Percentiles rank a stretch among this genome's conserved stretches.
These are phyloP conservation scores for Fusarium cyanostomum DNA, from an alignment of 2,329 filamentous ascomycete species.

Conservation along the genomic window DNA sequence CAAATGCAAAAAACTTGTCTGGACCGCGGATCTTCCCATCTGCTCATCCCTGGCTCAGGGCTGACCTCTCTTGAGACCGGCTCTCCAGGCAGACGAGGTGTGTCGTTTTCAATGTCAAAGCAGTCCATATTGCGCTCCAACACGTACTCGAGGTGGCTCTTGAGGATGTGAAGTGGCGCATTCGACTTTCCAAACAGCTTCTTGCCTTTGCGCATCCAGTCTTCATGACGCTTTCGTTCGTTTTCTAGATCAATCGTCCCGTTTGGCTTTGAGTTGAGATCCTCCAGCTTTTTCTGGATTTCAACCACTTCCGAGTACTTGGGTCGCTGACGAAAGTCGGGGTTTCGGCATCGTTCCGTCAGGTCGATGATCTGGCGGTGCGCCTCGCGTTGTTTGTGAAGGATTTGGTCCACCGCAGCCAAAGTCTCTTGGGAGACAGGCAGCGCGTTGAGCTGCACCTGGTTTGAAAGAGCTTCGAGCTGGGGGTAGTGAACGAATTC, in stretches of 20 bases:
- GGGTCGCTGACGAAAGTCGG: conserved; percentile 81
- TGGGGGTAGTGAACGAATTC: conserved; percentile 94
- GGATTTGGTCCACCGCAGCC: conserved; percentile 84
- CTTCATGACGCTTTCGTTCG: conserved; percentile 93
- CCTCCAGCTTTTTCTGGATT: conserved; percentile 85
- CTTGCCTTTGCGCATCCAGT: conserved; percentile 99
- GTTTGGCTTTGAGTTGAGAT: conserved; percentile 89
- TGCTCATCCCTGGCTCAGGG: conserved; percentile 61
- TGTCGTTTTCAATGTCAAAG: conserved; percentile 86
- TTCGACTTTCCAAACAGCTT: conserved; percentile 98
- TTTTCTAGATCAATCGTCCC: conserved; percentile 94
- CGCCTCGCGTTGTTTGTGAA: conserved; percentile 95
- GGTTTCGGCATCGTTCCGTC: conserved; percentile 78
- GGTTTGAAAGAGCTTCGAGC: conserved; percentile 87
- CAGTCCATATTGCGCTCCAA: conserved; percentile 88
- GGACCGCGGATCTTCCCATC: conserved; percentile 69
- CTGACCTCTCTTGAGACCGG: conserved; percentile 85
- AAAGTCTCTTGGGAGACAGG: conserved; percentile 87
- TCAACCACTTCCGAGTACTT: conserved; percentile 91
- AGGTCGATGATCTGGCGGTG: conserved; percentile 87
- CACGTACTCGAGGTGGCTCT: conserved; percentile 93
- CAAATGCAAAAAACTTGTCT: conserved; percentile 97
- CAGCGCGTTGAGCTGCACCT: conserved; percentile 74
- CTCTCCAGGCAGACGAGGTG: conserved; percentile 88
- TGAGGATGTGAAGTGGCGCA: conserved; percentile 93